Base-by-base conservation (phyloP, 2,329 filamentous ascomycete genomes). In the Paramyrothecium roridum region DNA sequence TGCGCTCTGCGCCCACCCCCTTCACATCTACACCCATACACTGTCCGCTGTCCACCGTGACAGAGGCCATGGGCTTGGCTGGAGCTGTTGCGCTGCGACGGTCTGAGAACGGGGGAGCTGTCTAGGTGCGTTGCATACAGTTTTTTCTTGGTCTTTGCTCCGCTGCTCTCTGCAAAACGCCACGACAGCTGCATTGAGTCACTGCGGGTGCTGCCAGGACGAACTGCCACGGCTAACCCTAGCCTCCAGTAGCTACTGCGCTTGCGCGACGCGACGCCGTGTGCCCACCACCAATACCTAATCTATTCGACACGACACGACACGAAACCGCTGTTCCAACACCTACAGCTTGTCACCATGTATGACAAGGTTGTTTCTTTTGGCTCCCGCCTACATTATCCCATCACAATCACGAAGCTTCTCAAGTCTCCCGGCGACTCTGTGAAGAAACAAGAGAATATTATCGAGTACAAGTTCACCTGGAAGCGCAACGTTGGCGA, bases 381-480 rank as follows among this genome's bases (percentile, higher is more conserved):
- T 55, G 84, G 84, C 66, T 73, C 79, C 64, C 80, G 84, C 73
- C 84, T 97, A 63, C 89, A 89, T 73, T 99, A 98, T 74, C 95
- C 95, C 65, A 93, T 98, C 74, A 96, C 89, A 63, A 88, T 99
- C 73, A 92, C 87, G 65, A 89, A 91, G 72, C 81, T 98, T 58
- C 83, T 93, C 62, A 92, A 91, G 73, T 77, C 80, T 61, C 83
- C 84, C 20, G 89, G 90, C 72, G 91, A 96, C 65, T 69, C 82
- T 59, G 83, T 99, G 67, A 81, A 85, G 66, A 89, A 89, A 72
- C 79, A 91, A 67, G 89, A 92, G 66, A 82, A 86, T 54, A 81
- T 98, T 54, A 87, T 99, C 70, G 85, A 90, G 70, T 99, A 97
- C 80, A 87, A 86, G 59, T 99, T 93, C 76, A 86, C 86, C 65